phyloP scores from a whole-genome alignment of 192 early-diverging fungal species.

The Paraglomus brasilianum region DNA sequence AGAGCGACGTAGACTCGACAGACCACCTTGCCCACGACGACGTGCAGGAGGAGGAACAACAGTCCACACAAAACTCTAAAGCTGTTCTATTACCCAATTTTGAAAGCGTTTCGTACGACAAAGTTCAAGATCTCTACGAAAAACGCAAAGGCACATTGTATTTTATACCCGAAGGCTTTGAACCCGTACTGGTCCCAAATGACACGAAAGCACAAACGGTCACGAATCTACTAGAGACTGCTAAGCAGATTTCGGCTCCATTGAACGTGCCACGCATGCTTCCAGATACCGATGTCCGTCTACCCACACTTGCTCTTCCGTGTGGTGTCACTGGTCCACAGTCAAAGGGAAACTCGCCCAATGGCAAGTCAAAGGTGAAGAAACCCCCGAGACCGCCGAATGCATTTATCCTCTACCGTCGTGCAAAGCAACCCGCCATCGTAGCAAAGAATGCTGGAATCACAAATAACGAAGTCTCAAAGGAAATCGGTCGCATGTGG shows the following conservation, averaged over 20 bases:
- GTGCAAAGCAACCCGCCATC: conserved; percentile 30
- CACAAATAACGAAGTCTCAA: conserved; percentile 34
- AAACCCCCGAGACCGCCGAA: conserved; percentile 42
- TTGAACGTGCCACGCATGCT: conserved; percentile 20
- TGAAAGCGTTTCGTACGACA: conserved; percentile 21
- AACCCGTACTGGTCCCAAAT: conserved; percentile 23
- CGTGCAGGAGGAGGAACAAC: no score
- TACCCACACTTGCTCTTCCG: conserved; percentile 21
- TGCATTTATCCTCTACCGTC: conserved; percentile 38
- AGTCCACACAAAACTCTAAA: background rate
- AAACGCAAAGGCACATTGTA: conserved; percentile 22
- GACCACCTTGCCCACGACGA: no score
- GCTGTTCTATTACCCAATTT: conserved; percentile 7
- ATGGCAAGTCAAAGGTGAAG: conserved; percentile 11
- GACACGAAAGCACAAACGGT: conserved; percentile 17
- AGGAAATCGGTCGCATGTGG: conserved; percentile 36
- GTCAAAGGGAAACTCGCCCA: background rate
- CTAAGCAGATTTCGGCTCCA: conserved; percentile 13
- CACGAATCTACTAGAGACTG: conserved; percentile 22
- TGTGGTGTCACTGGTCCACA: conserved; percentile 21
- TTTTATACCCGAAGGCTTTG: conserved; percentile 23
- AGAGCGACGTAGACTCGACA: no score
- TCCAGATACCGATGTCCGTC: conserved; percentile 22
- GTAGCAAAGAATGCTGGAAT: conserved; percentile 20
- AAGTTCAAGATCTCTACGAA: conserved; percentile 21